Evolutionary conservation across 345 rosid genomes (phyloP).

Genomic region (Camelina laxa): DNA sequence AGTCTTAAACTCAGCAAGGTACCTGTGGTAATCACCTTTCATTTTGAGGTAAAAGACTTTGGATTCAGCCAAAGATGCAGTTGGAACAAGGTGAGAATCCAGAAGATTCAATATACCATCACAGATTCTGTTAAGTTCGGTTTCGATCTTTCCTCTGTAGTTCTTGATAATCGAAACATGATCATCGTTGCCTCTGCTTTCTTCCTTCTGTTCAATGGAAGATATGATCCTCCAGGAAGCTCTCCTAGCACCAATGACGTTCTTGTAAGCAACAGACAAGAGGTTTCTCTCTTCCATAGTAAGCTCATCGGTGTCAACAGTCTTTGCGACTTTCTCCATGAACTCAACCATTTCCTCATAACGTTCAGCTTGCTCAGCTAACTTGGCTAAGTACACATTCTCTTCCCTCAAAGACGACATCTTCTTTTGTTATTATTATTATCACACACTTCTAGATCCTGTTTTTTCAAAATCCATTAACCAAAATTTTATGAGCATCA

Average conservation of each 20-base stretch:
- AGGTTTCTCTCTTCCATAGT: conserved; percentile 96
- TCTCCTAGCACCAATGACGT: conserved; percentile 97
- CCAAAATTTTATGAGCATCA: neutral
- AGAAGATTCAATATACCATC: conserved; percentile 85
- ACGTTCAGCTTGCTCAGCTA: conserved; percentile 98
- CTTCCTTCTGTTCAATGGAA: conserved; percentile 99
- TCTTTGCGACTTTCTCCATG: conserved; percentile 96
- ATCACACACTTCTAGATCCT: conserved; percentile 30
- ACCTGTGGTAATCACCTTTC: conserved; percentile 99
- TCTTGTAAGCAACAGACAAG: conserved; percentile 96
- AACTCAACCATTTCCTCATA: conserved; percentile 99
- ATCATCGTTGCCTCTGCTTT: conserved; percentile 91
- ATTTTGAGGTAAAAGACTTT: conserved; percentile 97
- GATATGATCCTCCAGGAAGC: conserved; percentile 99
- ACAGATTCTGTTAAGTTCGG: conserved; percentile 92
- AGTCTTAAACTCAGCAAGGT: conserved; percentile 98
- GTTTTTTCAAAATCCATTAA: neutral
- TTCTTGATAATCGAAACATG: conserved; percentile 82
- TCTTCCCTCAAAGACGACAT: conserved; percentile 78
- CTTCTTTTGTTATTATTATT: neutral
- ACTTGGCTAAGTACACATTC: conserved; percentile 91
- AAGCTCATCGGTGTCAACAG: conserved; percentile 88
- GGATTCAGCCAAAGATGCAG: conserved; percentile 87
- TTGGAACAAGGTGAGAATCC: conserved; percentile 87
- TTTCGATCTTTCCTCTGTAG: conserved; percentile 84